Conservation (phyloP, 768 basidiomycete species). For the Dentipellis sp. region DNA sequence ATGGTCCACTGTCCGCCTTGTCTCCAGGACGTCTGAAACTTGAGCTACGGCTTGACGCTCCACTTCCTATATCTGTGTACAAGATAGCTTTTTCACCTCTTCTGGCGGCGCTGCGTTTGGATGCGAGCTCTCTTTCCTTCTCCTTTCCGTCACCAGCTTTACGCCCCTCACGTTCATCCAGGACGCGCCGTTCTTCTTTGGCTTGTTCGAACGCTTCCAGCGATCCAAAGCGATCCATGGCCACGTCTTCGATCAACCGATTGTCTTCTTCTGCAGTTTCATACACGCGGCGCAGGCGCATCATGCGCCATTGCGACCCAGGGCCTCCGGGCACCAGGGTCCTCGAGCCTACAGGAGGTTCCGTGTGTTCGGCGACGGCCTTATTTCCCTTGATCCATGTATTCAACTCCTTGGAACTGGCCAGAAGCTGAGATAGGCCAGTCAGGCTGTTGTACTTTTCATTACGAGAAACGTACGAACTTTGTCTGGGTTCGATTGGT, state of each 20-base stretch:
- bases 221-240: slow-evolving; percentile 80
- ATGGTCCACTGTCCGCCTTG: slow-evolving; percentile 39
- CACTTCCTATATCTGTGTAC: slow-evolving; percentile 63
- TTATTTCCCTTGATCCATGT: slow-evolving; percentile 39
- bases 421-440: slow-evolving; percentile 40
- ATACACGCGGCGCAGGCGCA: slow-evolving; percentile 83
- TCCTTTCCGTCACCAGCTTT: slow-evolving; percentile 29
- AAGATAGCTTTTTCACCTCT: slow-evolving; percentile 47
- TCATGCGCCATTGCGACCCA: slow-evolving; percentile 97
- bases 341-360: slow-evolving; percentile 34
- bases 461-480: slow-evolving; percentile 26
- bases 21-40: slow-evolving; percentile 83
- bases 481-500: slow-evolving; percentile 63
- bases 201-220: slow-evolving; percentile 85
- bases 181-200: slow-evolving; percentile 70
- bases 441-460: slow-evolving; percentile 2
- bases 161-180: slow-evolving; percentile 73
- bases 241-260: slow-evolving; percentile 64
- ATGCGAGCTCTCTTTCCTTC: slow-evolving; percentile 24
- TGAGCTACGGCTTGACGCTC: slow-evolving; percentile 67
- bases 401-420: slow-evolving; percentile 59
- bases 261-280: slow-evolving; percentile 87
- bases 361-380: slow-evolving; percentile 28
- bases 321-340: slow-evolving; percentile 73
- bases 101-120: slow-evolving; percentile 12